These are phyloP conservation scores for Panicum virgatum DNA, from an alignment of 202 grass and related monocot species.

Conservation along the genomic window DNA sequence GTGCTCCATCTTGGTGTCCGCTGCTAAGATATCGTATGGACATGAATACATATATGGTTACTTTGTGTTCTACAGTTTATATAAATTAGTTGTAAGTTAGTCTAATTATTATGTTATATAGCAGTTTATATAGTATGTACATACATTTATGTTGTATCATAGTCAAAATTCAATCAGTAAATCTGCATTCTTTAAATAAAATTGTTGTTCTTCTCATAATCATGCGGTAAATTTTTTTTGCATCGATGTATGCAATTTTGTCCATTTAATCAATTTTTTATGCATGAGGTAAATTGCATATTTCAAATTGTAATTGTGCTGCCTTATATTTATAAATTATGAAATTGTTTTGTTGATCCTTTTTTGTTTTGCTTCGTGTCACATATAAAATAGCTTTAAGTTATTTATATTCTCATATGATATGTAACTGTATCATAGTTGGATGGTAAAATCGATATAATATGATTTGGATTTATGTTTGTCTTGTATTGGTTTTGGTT, in stretches of 20 bases:
- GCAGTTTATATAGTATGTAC: neutral
- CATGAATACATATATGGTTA: neutral
- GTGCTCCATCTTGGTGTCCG: neutral
- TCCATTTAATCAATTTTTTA: neutral
- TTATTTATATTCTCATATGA: neutral
- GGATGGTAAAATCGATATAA: neutral
- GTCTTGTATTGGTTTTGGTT: too few relatives aligned
- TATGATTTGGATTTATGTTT: too few relatives aligned
- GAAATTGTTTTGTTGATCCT: neutral
- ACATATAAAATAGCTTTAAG: neutral
- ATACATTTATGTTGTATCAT: neutral
- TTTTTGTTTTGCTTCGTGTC: neutral
- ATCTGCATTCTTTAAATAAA: neutral
- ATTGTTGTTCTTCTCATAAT: neutral
- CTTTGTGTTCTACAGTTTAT: too few relatives aligned
- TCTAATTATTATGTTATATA: neutral
- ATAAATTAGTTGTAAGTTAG: too few relatives aligned
- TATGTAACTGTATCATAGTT: neutral
- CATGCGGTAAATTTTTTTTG: neutral
- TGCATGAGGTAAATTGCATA: neutral
- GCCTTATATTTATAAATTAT: neutral
- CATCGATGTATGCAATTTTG: neutral
- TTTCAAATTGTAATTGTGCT: neutral
- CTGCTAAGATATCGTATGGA: neutral
- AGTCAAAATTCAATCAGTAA: neutral